These are phyloP conservation scores for Tuber microsphaerosporum DNA, from an alignment of 495 filamentous ascomycete genomes.

Conservation along the genomic window DNA sequence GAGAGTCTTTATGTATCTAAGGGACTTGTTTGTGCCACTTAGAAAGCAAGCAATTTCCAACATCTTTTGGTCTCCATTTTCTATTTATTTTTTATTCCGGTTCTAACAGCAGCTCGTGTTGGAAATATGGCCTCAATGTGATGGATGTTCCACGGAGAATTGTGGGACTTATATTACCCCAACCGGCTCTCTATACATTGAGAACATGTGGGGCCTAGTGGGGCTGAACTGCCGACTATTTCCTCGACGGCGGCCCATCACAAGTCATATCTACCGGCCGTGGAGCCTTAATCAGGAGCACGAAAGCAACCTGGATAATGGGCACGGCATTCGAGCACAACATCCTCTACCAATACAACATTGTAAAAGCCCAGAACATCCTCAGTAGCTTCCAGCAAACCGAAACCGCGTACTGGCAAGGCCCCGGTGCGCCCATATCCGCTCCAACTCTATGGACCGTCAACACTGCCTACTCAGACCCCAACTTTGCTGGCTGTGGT, in stretches of 20 bases:
- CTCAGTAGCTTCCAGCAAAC: slow-evolving; percentile 74
- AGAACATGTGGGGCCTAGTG: slow-evolving; percentile 61
- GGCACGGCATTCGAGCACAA: slow-evolving; percentile 74
- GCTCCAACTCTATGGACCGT: slow-evolving; percentile 40
- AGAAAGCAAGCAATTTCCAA: too few relatives aligned
- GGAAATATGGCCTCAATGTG: too few relatives aligned
- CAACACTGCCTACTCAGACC: slow-evolving; percentile 50
- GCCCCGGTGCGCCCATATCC: slow-evolving; percentile 37
- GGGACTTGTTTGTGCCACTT: too few relatives aligned
- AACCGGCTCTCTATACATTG: slow-evolving; percentile 50
- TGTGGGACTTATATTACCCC: too few relatives aligned
- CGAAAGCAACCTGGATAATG: slow-evolving; percentile 53
- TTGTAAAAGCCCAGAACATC: slow-evolving; percentile 60
- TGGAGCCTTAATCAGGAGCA: slow-evolving; percentile 56
- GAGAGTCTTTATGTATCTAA: too few relatives aligned
- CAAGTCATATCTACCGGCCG: slow-evolving; percentile 64
- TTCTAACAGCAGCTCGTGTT: too few relatives aligned
- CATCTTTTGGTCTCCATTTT: too few relatives aligned
- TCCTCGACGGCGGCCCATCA: slow-evolving; percentile 51
- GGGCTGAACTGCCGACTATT: slow-evolving; percentile 53
- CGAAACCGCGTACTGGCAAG: slow-evolving; percentile 58
- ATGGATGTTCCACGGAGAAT: too few relatives aligned
- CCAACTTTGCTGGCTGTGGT: slow-evolving; percentile 50
- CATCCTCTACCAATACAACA: slow-evolving; percentile 73
- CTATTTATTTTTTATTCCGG: too few relatives aligned